Base-by-base conservation (phyloP, 1,139 yeast genomes). In the Zygoascus hellenicus region DNA sequence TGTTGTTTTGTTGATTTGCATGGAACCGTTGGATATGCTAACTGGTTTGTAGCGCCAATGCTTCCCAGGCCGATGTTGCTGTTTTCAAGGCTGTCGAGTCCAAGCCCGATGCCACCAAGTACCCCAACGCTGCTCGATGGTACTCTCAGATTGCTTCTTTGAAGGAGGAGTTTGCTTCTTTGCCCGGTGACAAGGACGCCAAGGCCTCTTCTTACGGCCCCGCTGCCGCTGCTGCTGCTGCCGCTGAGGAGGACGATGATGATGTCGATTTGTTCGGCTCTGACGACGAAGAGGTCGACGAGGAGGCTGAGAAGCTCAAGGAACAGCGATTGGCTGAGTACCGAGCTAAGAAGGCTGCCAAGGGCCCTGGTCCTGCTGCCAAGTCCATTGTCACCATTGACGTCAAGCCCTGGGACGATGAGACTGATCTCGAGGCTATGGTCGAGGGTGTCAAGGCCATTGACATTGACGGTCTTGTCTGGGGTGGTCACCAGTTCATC, bases 321-420 rank as follows among this genome's bases (percentile, higher is more conserved):
- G 94, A 87, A 74, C 80, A 90, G 80, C 89, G 98, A 83, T 76
- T 92, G 66, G 97, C 96, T 69, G 96, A 83, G 71, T 92, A 92
- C 80, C 86, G 89, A 67, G 96, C 95, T 65, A 89, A 86, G 83
- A 92, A 92, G 84, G 96, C 96, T 60, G 83, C 94, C 61, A 86
- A 86, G 77, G 95, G 95, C 70, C 88, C 97, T 66, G 88, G 88
- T 81, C 88, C 97, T 66, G 96, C 96, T 73, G 97, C 98, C 68
- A 92, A 92, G 81, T 87, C 97, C 56, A 77, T 89, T 62, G 96
- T 92, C 66, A 92, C 98, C 65, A 69, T 92, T 66, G 98, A 92
- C 65, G 95, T 92, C 63, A 92, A 92, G 84, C 97, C 97, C 75
- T 92, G 98, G 98, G 98, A 92, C 75, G 97, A 92, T 67, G 97